phyloP scores from a whole-genome alignment of 441 rosid species.

The Bocquillonia castaneifolia region DNA sequence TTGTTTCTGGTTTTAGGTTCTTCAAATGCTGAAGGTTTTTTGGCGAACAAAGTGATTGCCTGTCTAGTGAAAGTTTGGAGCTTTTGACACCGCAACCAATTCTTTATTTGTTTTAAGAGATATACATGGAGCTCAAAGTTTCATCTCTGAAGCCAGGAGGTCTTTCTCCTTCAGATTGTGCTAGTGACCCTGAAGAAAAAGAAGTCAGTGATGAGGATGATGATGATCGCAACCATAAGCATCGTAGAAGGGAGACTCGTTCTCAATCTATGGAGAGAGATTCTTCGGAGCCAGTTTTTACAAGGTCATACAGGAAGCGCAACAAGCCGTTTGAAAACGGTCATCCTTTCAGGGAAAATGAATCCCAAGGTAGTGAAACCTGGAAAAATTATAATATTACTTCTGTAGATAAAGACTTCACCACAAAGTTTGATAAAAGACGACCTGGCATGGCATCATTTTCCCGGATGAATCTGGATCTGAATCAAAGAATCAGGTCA shows the following conservation, averaged over 20 bases:
- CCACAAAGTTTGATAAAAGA: slow-evolving; percentile 53
- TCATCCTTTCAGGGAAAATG: slow-evolving; percentile 50
- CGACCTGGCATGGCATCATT: slow-evolving; percentile 39
- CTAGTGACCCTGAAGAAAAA: slow-evolving; percentile 81
- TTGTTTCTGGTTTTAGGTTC: slow-evolving; percentile 22
- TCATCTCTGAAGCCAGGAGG: slow-evolving; percentile 56
- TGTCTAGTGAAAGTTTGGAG: slow-evolving; percentile 24
- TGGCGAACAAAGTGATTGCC: slow-evolving; percentile 17
- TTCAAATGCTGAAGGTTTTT: slow-evolving; percentile 9
- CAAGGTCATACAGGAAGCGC: slow-evolving; percentile 64
- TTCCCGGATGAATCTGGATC: slow-evolving; percentile 45
- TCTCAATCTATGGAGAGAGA: slow-evolving; percentile 74
- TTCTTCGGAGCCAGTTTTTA: slow-evolving; percentile 46
- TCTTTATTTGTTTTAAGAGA: slow-evolving; percentile 22
- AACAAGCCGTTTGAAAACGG: slow-evolving; percentile 67
- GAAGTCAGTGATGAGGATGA: slow-evolving; percentile 97
- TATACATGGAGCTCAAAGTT: slow-evolving; percentile 70
- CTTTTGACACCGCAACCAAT: slow-evolving; percentile 31
- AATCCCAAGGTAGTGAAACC: slow-evolving; percentile 46
- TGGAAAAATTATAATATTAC: slow-evolving; percentile 40
- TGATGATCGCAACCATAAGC: slow-evolving; percentile 98
- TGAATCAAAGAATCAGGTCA: slow-evolving; percentile 52
- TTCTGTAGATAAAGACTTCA: slow-evolving; percentile 36
- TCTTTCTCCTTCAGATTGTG: slow-evolving; percentile 61
- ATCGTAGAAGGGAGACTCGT: slow-evolving; percentile 68